Conservation (phyloP, 257 asterid species). For the Echium plantagineum region DNA sequence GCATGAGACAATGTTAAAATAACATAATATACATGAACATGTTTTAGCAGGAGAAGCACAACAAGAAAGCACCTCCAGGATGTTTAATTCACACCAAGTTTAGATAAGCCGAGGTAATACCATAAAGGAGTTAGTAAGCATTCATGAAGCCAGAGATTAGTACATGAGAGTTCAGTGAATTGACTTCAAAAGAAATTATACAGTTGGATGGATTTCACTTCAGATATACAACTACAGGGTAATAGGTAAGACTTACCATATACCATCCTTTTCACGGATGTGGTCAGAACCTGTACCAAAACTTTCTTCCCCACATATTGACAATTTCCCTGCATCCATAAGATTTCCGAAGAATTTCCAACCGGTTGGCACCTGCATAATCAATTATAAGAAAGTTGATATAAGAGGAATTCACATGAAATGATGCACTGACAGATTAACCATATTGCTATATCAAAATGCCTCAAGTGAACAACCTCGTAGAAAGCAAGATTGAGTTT, state of each 20-base stretch:
- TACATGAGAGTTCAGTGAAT: too few relatives aligned
- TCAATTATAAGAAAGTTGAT: constrained; percentile 6
- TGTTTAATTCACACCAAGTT: too few relatives aligned
- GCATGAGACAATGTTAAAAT: not conserved
- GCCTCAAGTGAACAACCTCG: constrained; percentile 36
- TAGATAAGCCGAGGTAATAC: too few relatives aligned
- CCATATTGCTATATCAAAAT: not conserved
- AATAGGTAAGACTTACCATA: constrained; percentile 41
- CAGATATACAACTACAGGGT: not conserved
- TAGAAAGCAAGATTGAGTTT: constrained; percentile 69
- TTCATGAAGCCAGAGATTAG: too few relatives aligned
- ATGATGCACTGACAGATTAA: not conserved
- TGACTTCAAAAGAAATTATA: not conserved
- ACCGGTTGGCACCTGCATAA: constrained; percentile 87
- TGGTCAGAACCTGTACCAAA: constrained; percentile 98
- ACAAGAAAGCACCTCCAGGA: too few relatives aligned
- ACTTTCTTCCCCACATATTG: constrained; percentile 98
- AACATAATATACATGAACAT: not conserved
- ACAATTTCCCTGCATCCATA: constrained; percentile 90
- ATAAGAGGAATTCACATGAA: constrained; percentile 1
- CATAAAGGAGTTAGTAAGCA: too few relatives aligned
- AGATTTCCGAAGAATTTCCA: constrained; percentile 98
- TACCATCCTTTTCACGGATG: constrained; percentile 97
- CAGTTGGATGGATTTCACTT: not conserved
- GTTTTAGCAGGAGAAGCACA: not conserved